Base-by-base conservation (phyloP, 805 yeast species). In the Ogataea nakhonphanomensis region DNA sequence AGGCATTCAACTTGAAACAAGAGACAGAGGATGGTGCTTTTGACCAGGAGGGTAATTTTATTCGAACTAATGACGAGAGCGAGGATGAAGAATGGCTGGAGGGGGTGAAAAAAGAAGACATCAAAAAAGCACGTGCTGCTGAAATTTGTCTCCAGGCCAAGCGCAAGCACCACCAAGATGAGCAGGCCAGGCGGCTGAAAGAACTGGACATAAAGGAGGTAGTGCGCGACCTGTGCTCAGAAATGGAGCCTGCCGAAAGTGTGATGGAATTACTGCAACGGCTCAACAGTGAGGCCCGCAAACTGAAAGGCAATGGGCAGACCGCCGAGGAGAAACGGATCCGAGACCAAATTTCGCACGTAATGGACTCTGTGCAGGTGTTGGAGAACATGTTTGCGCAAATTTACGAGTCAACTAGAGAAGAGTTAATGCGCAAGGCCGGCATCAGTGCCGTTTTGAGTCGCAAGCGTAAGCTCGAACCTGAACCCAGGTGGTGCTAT, bases 1-100 rank as follows among this genome's bases (percentile, higher is more conserved):
- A 84, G 43, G 74, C 84, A 0, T 84, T 84, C 59, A 72, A 76
- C 54, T 58, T 84, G 31, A 59, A 70, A 17, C 66, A 74, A 13
- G 91, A 84, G 50, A 58, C 66, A 30, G 71, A 71, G 39, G 77
- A 73, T 33, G 91, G 89, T 2, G 57, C 58, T 3, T 79, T 80
- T 53, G 88, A 81, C 49, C 67, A 62, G 27, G 74, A 73, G 28
- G 87, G 88, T 1, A 80, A 78, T 49, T 82, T 66, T 49, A 62
- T 78, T 13, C 62, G 71, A 20, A 59, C 62, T 5, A 25, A 40
- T 8, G 31, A 23, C 7, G 35, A 32, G 12, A 39, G 41, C 17
- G 48, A 38, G 11, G 69, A 67, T 3, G 64, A 64, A 3, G 45
- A 45, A 2, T 60, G 65, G 65, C 43, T 59, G 11, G 29, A 27